Percentiles rank a stretch among this genome's conserved stretches.
Conservation (phyloP, 805 yeast species). For the Starmerella bombicola region DNA sequence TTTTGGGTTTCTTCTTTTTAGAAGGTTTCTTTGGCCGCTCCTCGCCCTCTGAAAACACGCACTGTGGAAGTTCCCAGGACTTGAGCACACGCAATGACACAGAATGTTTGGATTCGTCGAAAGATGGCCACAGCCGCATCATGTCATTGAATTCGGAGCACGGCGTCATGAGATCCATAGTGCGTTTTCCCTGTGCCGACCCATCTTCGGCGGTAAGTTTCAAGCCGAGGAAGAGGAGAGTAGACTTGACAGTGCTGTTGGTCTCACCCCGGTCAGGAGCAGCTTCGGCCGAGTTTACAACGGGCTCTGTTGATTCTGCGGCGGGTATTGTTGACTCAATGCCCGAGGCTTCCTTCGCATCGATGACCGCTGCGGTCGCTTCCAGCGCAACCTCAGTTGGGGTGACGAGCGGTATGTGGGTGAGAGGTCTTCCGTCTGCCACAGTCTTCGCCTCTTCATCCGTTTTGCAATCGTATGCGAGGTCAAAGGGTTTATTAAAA, state of each 20-base stretch:
- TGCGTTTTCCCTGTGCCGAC: constrained; percentile 21
- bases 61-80: constrained; percentile 63
- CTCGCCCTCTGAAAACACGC: constrained; percentile 74
- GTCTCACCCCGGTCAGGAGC: constrained; percentile 5
- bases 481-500: constrained; percentile 61
- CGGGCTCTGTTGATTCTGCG: neutral
- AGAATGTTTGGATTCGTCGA: constrained; percentile 46
- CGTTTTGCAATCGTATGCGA: constrained; percentile 36
- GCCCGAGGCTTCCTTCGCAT: neutral
- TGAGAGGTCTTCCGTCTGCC: constrained; percentile 38
- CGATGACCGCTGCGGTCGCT: constrained; percentile 19
- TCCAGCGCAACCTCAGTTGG: constrained; percentile 28
- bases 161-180: constrained; percentile 72
- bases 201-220: constrained; percentile 36
- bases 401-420: constrained; percentile 36
- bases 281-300: constrained; percentile 18
- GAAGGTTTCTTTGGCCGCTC: constrained; percentile 50
- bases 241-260: constrained; percentile 29
- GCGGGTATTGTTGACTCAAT: neutral
- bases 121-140: constrained; percentile 62
- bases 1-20: constrained; percentile 34
- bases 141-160: constrained; percentile 77
- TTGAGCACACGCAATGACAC: constrained; percentile 63
- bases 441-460: constrained; percentile 47
- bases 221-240: constrained; percentile 73